Evolutionary conservation across 2,329 filamentous ascomycete species (phyloP), one percentile per base, ranked within the genome.

Genomic region (Sarocladiaceae sp.): DNA sequence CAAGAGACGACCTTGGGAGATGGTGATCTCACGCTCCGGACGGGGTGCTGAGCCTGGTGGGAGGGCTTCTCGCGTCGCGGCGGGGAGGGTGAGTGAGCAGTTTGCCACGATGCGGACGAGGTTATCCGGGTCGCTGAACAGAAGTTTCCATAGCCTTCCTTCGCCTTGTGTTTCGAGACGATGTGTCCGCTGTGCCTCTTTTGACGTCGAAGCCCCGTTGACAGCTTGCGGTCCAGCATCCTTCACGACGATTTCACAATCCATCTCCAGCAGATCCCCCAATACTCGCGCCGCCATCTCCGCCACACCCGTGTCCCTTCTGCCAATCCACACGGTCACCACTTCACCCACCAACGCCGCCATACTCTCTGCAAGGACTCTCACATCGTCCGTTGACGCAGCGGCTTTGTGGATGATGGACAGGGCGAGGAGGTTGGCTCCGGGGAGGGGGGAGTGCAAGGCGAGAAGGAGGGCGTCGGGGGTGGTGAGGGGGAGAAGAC

Each of bases 351-450:
- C 55, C 10, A 80, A 19, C 13, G 21, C 27, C 4, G 7, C 27
- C 13, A 16, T 9, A 5, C 23, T 16, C 31, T 63, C 64, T 35
- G 70, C 71, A 4, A 82, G 59, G 26, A 73, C 68, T 29, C 70
- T 67, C 24, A 69, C 69, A 41, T 79, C 72, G 42, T 64, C 57
- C 11, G 74, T 68, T 3, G 63, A 63, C 13, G 58, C 56, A 18
- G 72, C 62, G 3, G 76, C 78, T 53, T 82, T 82, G 48, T 73
- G 64, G 21, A 82, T 54, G 44, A 82, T 66, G 44, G 69, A 61
- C 51, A 83, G 66, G 53, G 70, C 78, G 19, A 83, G 71, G 13
- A 80, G 62, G 54, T 78, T 79, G 23, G 74, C 75, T 2, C 75
- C 72, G 0, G 76, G 68, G 1, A 75, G 65, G 1, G 74, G 69